Evolutionary conservation across 148 eudicot species (phyloP).

Genomic region (Camellia granthamiana): DNA sequence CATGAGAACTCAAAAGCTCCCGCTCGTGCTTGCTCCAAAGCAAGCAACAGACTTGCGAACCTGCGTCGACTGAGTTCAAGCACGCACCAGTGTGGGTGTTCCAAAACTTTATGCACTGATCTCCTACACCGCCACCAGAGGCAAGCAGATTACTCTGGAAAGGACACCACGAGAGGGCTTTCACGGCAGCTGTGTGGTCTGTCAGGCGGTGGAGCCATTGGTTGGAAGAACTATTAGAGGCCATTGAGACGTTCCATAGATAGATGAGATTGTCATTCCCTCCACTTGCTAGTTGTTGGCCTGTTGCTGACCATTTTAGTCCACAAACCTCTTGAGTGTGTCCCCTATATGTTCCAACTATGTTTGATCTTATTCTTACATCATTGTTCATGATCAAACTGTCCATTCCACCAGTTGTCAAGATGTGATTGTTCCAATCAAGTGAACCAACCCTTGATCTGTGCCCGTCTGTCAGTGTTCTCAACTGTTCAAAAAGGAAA

Average conservation of each 20-base stretch:
- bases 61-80: constrained; percentile 34
- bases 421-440: constrained; percentile 45
- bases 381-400: constrained; percentile 41
- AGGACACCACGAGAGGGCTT: constrained; percentile 49
- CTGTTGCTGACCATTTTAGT: constrained; percentile 43
- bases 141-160: constrained; percentile 41
- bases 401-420: constrained; percentile 49
- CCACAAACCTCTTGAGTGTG: constrained; percentile 43
- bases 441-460: constrained; percentile 35
- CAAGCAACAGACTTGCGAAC: constrained; percentile 35
- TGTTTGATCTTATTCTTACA: constrained; percentile 31
- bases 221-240: constrained; percentile 15
- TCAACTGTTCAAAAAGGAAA: constrained; percentile 22
- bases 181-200: constrained; percentile 42
- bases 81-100: constrained; percentile 35
- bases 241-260: constrained; percentile 29
- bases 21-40: constrained; percentile 34
- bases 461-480: constrained; percentile 39
- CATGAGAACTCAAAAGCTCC: constrained; percentile 39
- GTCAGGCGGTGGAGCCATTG: constrained; percentile 37
- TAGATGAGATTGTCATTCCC: constrained; percentile 38
- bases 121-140: constrained; percentile 45
- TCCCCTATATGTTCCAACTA: constrained; percentile 32
- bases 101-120: constrained; percentile 45
- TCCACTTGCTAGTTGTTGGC: constrained; percentile 51